These are phyloP conservation scores for Entomortierella beljakovae DNA, from an alignment of 192 early-diverging fungal species.

Conservation along the genomic window DNA sequence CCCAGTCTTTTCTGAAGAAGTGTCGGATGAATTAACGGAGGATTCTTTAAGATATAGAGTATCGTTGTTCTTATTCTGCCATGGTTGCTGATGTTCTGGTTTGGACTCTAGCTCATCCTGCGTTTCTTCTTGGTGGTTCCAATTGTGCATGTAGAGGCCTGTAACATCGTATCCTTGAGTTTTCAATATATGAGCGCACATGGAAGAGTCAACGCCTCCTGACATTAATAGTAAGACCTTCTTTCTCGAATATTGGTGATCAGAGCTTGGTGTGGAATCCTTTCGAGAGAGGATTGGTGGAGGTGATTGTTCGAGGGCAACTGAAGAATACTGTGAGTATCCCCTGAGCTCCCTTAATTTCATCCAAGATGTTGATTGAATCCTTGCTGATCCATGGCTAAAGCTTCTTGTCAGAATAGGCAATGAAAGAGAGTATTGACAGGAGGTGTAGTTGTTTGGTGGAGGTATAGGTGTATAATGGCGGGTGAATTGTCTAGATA, in stretches of 20 bases:
- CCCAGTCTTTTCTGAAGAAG: neutral
- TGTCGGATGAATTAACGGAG: neutral
- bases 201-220: constrained; percentile 95
- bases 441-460: too few species aligned
- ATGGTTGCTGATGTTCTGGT: neutral
- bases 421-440: neutral
- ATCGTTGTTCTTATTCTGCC: neutral
- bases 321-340: neutral
- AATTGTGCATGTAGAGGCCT: constrained; percentile 95
- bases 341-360: neutral
- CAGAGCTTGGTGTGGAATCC: neutral
- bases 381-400: neutral
- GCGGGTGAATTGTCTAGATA: neutral
- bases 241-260: neutral
- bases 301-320: neutral
- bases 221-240: constrained; percentile 88
- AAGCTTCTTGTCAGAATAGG: neutral
- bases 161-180: constrained; percentile 73
- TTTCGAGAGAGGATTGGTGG: neutral
- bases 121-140: constrained; percentile 75
- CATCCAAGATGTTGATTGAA: neutral
- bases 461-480: neutral
- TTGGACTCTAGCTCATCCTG: constrained; percentile 68
- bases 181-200: constrained; percentile 82
- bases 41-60: constrained; percentile 20